Conservation (phyloP, 768 basidiomycete species). For the Xanthoconium stramineum region DNA sequence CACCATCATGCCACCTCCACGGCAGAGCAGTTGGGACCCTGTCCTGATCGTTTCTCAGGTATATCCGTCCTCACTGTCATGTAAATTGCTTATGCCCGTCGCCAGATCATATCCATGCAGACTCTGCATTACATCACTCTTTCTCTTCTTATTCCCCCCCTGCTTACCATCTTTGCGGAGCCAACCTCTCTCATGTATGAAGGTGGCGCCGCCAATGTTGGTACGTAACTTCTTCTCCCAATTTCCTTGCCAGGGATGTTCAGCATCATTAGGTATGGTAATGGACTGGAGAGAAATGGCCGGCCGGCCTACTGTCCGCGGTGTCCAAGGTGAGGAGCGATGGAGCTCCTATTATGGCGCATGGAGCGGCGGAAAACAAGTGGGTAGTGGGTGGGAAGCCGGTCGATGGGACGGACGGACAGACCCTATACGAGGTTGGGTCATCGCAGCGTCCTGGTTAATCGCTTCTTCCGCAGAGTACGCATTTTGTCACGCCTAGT, state of each 20-base stretch:
- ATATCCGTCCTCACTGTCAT: slow-evolving; percentile 9
- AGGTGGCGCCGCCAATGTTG: slow-evolving; percentile 77
- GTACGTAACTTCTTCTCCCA: slow-evolving; percentile 37
- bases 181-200: slow-evolving; percentile 66
- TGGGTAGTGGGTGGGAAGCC: slow-evolving; percentile 53
- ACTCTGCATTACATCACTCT: slow-evolving; percentile 92
- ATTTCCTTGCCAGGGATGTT: neutral
- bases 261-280: slow-evolving; percentile 60
- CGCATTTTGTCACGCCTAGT: slow-evolving; percentile 34
- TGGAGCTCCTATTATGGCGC: slow-evolving; percentile 70
- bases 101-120: slow-evolving; percentile 89
- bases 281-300: slow-evolving; percentile 99
- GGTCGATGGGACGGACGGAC: slow-evolving; percentile 62
- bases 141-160: slow-evolving; percentile 74
- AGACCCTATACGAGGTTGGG: slow-evolving; percentile 85
- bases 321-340: slow-evolving; percentile 57
- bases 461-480: slow-evolving; percentile 82
- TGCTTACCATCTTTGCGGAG: slow-evolving; percentile 74
- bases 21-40: slow-evolving; percentile 80
- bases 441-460: slow-evolving; percentile 86
- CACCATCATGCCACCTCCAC: slow-evolving; percentile 34
- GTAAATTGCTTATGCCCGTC: neutral
- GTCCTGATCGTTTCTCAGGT: slow-evolving; percentile 85
- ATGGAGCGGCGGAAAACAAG: slow-evolving; percentile 77
- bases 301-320: slow-evolving; percentile 71